Evolutionary conservation across 139 green algal species (phyloP), one percentile per base, ranked within the genome.

Genomic region (Pedinophyceae sp.): DNA sequence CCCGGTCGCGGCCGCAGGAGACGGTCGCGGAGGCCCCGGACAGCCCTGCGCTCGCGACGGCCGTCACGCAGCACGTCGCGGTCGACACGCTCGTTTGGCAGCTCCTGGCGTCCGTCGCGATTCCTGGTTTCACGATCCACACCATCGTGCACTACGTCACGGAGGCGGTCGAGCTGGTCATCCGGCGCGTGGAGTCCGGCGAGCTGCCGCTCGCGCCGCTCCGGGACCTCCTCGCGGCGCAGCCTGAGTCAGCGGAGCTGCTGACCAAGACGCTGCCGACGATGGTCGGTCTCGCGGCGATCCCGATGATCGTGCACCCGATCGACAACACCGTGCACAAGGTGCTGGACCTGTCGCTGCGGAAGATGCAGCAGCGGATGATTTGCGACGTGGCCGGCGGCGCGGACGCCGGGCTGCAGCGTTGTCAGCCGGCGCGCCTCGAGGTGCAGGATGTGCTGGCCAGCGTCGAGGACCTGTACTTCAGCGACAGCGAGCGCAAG

Each of bases 31-130:
- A n/a, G n/a, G n/a, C n/a, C n/a, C n/a, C n/a, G n/a, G n/a, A n/a
- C n/a, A n/a, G n/a, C n/a, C n/a, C n/a, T n/a, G n/a, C n/a, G n/a
- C n/a, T n/a, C n/a, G n/a, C n/a, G n/a, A n/a, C n/a, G n/a, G n/a
- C n/a, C n/a, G n/a, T n/a, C n/a, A n/a, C n/a, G n/a, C n/a, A n/a
- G n/a, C n/a, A n/a, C 34, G 34, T 43, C 2, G 62, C 73, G 2
- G 25, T 87, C 25, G 78, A 89, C 61, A 85, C 81, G 10, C 50
- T 86, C 20, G 52, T 82, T 15, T 84, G 81, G 78, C 73, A 86
- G 66, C 60, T 86, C 28, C 64, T 84, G 10, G 79, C 79, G 1
- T 81, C 69, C 25, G 79, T 75, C 27, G 50, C 55, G 20, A 65
- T 64, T n/a, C 68, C 77, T 45, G 79, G 79, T 13, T 78, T 72